A percentile compares a stretch with the other conserved stretches of the same genome.
These are phyloP conservation scores for Puccinia horiana DNA, from an alignment of 1,284 basidiomycete species.

Conservation along the genomic window DNA sequence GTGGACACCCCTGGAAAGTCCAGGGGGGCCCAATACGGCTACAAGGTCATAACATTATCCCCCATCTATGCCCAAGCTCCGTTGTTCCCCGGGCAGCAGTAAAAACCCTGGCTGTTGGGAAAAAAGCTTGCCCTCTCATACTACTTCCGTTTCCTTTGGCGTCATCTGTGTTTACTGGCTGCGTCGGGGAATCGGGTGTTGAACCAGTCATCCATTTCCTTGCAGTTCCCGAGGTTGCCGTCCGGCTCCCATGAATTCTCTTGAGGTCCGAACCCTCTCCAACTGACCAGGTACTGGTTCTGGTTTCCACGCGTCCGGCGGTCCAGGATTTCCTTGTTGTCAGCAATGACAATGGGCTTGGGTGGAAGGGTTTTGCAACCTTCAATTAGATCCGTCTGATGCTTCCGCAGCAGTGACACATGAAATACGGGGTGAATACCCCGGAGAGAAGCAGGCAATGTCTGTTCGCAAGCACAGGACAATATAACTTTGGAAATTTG, in stretches of 20 bases:
- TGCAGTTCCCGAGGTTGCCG: neutral
- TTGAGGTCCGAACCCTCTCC: neutral
- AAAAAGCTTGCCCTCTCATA: conserved; percentile 14
- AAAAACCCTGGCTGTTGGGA: neutral
- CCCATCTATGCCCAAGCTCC: neutral
- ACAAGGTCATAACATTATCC: neutral
- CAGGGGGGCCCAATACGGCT: neutral
- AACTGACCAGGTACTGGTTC: too few relatives aligned
- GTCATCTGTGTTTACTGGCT: neutral
- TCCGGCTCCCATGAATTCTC: neutral
- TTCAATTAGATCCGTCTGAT: neutral
- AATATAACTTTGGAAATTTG: neutral
- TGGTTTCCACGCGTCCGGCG: too few relatives aligned
- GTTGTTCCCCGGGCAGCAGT: neutral
- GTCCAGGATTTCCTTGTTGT: neutral
- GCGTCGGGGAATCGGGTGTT: neutral
- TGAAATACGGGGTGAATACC: neutral
- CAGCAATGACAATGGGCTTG: neutral
- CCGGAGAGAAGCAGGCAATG: neutral
- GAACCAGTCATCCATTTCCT: neutral
- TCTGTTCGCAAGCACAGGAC: neutral
- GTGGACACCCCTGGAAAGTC: neutral
- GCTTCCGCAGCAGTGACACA: neutral
- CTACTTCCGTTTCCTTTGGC: neutral
- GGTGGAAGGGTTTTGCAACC: neutral